These are phyloP conservation scores for Globisporangium camurandrum DNA, from an alignment of 352 stramenopile genomes.

Conservation along the genomic window DNA sequence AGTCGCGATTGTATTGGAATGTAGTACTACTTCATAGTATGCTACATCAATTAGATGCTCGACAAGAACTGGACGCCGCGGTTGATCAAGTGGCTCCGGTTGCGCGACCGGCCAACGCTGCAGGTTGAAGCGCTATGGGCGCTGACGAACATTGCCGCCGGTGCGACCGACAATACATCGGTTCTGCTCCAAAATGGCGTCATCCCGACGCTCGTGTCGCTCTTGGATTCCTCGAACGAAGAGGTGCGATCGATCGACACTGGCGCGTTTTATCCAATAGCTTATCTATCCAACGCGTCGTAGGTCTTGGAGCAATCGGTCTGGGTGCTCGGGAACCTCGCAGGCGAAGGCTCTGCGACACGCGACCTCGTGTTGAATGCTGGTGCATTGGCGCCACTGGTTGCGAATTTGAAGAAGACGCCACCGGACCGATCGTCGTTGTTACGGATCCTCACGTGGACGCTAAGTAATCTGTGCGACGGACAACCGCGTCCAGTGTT, in stretches of 20 bases:
- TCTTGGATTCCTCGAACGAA: slow-evolving; percentile 87
- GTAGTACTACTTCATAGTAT: too few relatives aligned
- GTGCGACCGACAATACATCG: slow-evolving; percentile 88
- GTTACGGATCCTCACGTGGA: slow-evolving; percentile 89
- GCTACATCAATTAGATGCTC: too few relatives aligned
- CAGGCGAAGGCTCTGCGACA: slow-evolving; percentile 83
- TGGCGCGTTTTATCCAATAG: background rate
- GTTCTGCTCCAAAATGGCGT: slow-evolving; percentile 89
- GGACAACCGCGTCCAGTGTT: slow-evolving; percentile 85
- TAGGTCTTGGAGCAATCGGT: slow-evolving; percentile 90
- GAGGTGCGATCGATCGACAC: slow-evolving; percentile 37
- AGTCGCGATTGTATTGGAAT: too few relatives aligned
- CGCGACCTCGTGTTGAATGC: slow-evolving; percentile 84
- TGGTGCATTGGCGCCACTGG: slow-evolving; percentile 74
- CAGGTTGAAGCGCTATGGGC: slow-evolving; percentile 93
- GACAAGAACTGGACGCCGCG: slow-evolving; percentile 86
- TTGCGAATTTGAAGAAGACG: slow-evolving; percentile 87
- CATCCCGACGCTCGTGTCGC: slow-evolving; percentile 87
- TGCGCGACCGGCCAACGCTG: slow-evolving; percentile 70
- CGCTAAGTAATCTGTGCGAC: slow-evolving; percentile 90
- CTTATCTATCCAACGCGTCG: background rate
- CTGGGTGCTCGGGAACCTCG: slow-evolving; percentile 91
- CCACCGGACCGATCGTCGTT: slow-evolving; percentile 77
- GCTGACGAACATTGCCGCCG: slow-evolving; percentile 93
- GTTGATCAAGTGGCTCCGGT: slow-evolving; percentile 78